Base-by-base conservation (phyloP, 2,329 filamentous ascomycete genomes). In the Macroventuria anomochaeta region DNA sequence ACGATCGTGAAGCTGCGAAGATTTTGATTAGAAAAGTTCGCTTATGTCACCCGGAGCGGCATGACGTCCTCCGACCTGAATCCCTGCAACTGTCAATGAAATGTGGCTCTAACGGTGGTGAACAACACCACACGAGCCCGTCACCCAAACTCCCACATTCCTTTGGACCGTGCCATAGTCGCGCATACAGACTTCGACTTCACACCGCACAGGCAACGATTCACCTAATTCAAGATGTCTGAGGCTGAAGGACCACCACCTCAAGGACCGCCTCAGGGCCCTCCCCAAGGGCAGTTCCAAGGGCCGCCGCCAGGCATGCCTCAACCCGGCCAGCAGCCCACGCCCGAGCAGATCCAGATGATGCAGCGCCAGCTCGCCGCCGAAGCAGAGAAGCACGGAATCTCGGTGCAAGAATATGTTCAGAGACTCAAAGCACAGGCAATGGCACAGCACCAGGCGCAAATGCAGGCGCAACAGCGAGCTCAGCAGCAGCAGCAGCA, bases 381-480 rank as follows among this genome's bases (percentile, higher is more conserved):
- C 43, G 93, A 97, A 76, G 93, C 93, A 41, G 82, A 89, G 69
- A 92, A 89, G 77, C 85, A 88, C 59, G 93, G 93, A 73, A 87
- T 97, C 83, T 86, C 88, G 6, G 88, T 95, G 0, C 91, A 88
- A 37, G 83, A 96, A 75, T 96, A 96, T 72, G 84, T 96, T 68
- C 86, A 80, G 63, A 67, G 74, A 49, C 71, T 81, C 53, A 77
- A 79, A 63, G 71, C 74, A 41, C 78, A 85, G 65, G 83, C 85
- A 61, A 77, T 85, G 69, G 78, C 77, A 36, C 81, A 85, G 61
- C 75, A 84, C 46, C 82, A 85, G 48, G 61, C 58, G 25, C 63
- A 65, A 36, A 57, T 62, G 39, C 59, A 75, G 57, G 76, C 59
- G 26, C 73, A 76, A 32, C 74, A 68, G 25, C 38, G 58, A 67